Evolutionary conservation across 2,329 filamentous ascomycete species (phyloP).

Genomic region (Talaromyces sp.): DNA sequence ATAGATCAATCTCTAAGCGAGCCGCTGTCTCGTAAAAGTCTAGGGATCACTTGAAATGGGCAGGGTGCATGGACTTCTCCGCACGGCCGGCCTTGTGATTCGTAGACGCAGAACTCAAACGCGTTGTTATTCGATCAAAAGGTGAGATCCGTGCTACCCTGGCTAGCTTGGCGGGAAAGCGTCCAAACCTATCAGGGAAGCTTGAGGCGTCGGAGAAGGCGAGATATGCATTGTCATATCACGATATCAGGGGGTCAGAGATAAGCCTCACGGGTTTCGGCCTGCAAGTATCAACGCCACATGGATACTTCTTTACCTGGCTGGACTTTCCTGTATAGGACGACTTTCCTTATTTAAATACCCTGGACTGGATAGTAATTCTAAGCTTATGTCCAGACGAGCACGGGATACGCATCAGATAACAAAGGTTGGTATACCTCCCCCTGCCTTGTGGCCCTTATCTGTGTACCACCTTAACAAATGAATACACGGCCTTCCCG

Average conservation of each 20-base stretch:
- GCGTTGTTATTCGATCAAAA: slow-evolving; percentile 10
- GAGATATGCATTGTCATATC: slow-evolving; percentile 15
- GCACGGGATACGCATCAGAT: neutral
- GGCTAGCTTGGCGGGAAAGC: slow-evolving; percentile 19
- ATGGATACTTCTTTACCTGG: slow-evolving; percentile 4
- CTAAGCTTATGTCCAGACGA: neutral
- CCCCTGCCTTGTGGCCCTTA: neutral
- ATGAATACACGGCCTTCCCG: no score
- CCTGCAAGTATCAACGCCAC: slow-evolving; percentile 1
- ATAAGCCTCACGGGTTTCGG: slow-evolving; percentile 13
- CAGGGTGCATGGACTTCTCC: slow-evolving; percentile 9
- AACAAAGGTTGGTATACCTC: neutral
- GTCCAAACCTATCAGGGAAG: slow-evolving; percentile 29
- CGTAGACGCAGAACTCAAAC: slow-evolving; percentile 12
- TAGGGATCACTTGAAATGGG: slow-evolving; percentile 1
- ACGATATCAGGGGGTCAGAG: slow-evolving; percentile 11
- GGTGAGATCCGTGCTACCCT: slow-evolving; percentile 13
- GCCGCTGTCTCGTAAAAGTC: neutral
- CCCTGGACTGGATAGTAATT: neutral
- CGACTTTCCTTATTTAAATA: no score
- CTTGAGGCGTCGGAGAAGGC: slow-evolving; percentile 32
- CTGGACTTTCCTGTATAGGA: slow-evolving; percentile 29
- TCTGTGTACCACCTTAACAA: neutral
- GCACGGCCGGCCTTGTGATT: slow-evolving; percentile 19
- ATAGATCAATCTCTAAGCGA: neutral